phyloP scores from a whole-genome alignment of 2,329 filamentous ascomycete genomes.

The Balansia obtecta region DNA sequence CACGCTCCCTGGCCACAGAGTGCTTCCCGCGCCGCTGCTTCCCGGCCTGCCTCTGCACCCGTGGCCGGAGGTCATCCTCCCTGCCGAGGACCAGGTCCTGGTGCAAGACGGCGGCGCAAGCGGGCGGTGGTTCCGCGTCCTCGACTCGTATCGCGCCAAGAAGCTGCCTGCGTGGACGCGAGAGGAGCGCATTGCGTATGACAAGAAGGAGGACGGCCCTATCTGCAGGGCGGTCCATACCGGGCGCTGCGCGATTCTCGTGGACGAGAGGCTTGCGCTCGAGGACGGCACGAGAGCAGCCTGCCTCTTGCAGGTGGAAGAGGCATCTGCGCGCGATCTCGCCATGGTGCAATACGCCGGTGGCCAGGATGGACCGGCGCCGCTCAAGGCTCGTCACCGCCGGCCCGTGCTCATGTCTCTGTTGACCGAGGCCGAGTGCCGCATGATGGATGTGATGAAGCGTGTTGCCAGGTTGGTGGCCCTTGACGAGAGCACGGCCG shows the following conservation, averaged over 20 bases:
- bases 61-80: slow-evolving; percentile 9
- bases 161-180: slow-evolving; percentile 10
- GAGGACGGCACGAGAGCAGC: background rate
- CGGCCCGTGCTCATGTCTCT: slow-evolving; percentile 6
- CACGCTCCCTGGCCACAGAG: slow-evolving; percentile 6
- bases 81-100: slow-evolving; percentile 8
- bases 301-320: slow-evolving; percentile 8
- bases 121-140: slow-evolving; percentile 9
- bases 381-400: slow-evolving; percentile 4
- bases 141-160: slow-evolving; percentile 11
- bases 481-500: slow-evolving; percentile 1
- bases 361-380: background rate
- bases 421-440: slow-evolving; percentile 4
- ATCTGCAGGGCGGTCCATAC: slow-evolving; percentile 10
- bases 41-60: slow-evolving; percentile 8
- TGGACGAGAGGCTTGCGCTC: slow-evolving; percentile 1
- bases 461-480: slow-evolving; percentile 5
- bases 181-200: slow-evolving; percentile 8
- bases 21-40: slow-evolving; percentile 3
- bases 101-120: slow-evolving; percentile 7
- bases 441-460: slow-evolving; percentile 5
- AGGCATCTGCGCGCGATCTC: background rate
- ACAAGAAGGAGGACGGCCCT: slow-evolving; percentile 5
- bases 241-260: slow-evolving; percentile 7
- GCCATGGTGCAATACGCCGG: background rate